Percentiles rank a stretch among this genome's conserved stretches.
phyloP scores from a whole-genome alignment of 2,329 filamentous ascomycete species.

The Cercospora nicotianae region DNA sequence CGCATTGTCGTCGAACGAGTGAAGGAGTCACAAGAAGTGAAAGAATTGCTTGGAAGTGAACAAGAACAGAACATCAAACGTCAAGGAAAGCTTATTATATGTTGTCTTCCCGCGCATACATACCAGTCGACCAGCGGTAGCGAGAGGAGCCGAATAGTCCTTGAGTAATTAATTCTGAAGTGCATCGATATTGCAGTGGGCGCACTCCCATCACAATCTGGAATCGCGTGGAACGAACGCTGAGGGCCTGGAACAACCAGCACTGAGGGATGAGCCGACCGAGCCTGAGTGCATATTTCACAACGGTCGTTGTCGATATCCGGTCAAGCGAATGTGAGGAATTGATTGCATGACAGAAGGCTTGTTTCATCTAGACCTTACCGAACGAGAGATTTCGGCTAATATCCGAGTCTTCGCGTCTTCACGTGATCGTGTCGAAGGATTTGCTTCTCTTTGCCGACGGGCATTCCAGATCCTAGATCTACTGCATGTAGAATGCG shows the following conservation, averaged over 20 bases:
- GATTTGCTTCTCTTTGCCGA: not conserved
- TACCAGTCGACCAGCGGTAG: not conserved
- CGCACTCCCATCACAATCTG: not conserved
- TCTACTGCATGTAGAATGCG: not conserved
- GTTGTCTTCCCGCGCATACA: not conserved
- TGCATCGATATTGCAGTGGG: not conserved
- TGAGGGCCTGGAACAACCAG: not conserved
- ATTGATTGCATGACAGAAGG: slow-evolving; percentile 15
- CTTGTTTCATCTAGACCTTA: slow-evolving; percentile 14
- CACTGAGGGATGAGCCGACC: not conserved
- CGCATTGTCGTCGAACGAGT: slow-evolving; percentile 31
- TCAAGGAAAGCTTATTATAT: slow-evolving; percentile 6
- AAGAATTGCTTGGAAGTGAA: not conserved
- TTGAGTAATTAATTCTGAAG: not conserved
- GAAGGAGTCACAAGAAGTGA: slow-evolving; percentile 15
- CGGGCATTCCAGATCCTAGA: not conserved
- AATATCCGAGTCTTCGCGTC: not conserved
- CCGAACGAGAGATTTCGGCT: not conserved
- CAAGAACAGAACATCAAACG: not conserved
- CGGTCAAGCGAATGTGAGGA: not conserved
- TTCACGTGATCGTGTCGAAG: not conserved
- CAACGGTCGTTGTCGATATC: not conserved
- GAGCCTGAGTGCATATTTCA: not conserved
- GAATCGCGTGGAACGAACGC: not conserved
- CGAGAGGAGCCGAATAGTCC: not conserved